A percentile compares a stretch with the other conserved stretches of the same genome.
phyloP scores from a whole-genome alignment of 495 filamentous ascomycete genomes.

The Pyronema domesticum region DNA sequence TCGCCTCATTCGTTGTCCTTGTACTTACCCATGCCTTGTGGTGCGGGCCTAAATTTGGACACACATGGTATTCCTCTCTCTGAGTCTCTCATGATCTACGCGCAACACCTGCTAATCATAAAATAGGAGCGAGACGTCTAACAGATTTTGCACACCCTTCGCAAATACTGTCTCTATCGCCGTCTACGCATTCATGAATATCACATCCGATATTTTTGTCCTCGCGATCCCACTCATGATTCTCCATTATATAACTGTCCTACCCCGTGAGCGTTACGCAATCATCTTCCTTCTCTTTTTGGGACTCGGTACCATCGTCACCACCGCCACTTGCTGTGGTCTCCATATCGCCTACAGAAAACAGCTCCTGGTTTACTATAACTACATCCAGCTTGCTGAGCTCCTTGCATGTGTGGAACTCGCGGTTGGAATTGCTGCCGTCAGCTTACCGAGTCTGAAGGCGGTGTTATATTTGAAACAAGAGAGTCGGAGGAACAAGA shows the following conservation, averaged over 20 bases:
- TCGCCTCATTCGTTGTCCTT: background rate
- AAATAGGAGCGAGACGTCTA: background rate
- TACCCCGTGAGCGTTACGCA: background rate
- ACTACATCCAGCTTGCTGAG: constrained; percentile 2
- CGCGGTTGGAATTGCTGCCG: background rate
- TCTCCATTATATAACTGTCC: background rate
- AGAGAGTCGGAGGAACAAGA: background rate
- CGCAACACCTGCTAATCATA: background rate
- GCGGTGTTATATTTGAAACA: background rate
- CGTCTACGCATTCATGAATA: constrained; percentile 3
- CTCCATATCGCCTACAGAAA: background rate
- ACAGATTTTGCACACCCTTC: background rate
- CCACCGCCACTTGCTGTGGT: constrained; percentile 2
- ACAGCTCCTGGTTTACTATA: background rate
- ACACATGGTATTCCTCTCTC: background rate
- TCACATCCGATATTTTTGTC: constrained; percentile 3
- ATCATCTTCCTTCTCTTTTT: constrained; percentile 4
- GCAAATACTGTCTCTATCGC: background rate
- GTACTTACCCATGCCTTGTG: background rate
- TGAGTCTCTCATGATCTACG: background rate
- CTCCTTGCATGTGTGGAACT: constrained; percentile 4
- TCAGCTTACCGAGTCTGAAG: constrained; percentile 1
- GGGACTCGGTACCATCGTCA: background rate
- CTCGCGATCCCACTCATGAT: background rate
- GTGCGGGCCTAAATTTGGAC: background rate